Conservation (phyloP, 441 rosid species). For the Brassica balearica region DNA sequence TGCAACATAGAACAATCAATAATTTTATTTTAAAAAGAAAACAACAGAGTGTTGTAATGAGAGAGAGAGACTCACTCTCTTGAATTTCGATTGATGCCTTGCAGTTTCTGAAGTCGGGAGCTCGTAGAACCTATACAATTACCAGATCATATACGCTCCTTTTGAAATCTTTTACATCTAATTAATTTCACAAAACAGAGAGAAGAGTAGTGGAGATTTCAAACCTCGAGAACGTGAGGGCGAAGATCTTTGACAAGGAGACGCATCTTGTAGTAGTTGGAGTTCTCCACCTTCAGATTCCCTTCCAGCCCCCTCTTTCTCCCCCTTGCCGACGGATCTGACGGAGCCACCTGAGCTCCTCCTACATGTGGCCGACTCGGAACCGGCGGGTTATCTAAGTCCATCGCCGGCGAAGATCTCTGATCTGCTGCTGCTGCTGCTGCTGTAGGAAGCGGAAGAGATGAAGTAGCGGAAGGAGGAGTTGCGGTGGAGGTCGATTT, state of each 20-base stretch:
- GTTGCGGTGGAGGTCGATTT: conserved; percentile 29
- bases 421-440: background rate
- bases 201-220: background rate
- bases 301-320: conserved; percentile 67
- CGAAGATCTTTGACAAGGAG: conserved; percentile 73
- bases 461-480: conserved; percentile 7
- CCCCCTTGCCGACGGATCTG: conserved; percentile 32
- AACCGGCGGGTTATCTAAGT: conserved; percentile 26
- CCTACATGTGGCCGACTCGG: background rate
- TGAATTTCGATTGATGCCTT: conserved; percentile 69
- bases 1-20: conserved; percentile 45
- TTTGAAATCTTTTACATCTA: background rate
- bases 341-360: conserved; percentile 6
- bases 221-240: conserved; percentile 79
- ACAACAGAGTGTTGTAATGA: background rate
- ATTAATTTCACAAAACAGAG: background rate
- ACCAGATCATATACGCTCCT: background rate
- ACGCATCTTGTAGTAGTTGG: conserved; percentile 76
- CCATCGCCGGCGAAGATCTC: conserved; percentile 13
- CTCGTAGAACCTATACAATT: conserved; percentile 54
- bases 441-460: conserved; percentile 24
- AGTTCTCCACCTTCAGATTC: conserved; percentile 49
- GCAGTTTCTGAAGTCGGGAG: conserved; percentile 71
- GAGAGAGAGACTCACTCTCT: conserved; percentile 63
- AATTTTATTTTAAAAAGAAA: background rate